Evolutionary conservation across 2,329 filamentous ascomycete species (phyloP).

Genomic region (Podosphaera xanthii): DNA sequence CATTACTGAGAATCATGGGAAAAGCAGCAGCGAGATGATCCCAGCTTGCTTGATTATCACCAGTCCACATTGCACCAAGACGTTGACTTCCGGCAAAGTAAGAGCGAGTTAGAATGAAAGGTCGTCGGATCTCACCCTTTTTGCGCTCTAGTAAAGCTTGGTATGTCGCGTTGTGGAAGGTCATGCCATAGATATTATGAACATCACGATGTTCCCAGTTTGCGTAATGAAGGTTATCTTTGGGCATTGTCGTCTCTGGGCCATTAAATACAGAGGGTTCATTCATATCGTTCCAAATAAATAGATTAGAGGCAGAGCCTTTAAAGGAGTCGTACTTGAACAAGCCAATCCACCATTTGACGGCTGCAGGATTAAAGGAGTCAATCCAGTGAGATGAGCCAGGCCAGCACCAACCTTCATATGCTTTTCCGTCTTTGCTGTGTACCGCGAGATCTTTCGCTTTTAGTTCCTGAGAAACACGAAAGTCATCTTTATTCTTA

Average conservation of each 20-base stretch:
- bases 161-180: constrained; percentile 84
- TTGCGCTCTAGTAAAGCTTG: constrained; percentile 66
- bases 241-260: constrained; percentile 94
- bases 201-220: constrained; percentile 94
- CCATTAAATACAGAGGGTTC: constrained; percentile 98
- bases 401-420: constrained; percentile 98
- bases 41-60: constrained; percentile 90
- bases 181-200: constrained; percentile 89
- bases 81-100: constrained; percentile 86
- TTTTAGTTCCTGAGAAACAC: constrained; percentile 57
- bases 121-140: constrained; percentile 62
- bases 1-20: constrained; percentile 83
- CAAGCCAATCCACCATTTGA: constrained; percentile 73
- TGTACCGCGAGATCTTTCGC: constrained; percentile 63
- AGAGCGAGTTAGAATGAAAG: constrained; percentile 79
- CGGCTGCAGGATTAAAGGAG: constrained; percentile 77
- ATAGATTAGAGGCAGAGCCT: constrained; percentile 66
- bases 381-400: constrained; percentile 94
- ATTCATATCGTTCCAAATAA: constrained; percentile 99
- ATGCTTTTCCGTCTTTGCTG: constrained; percentile 74
- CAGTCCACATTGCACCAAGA: constrained; percentile 92
- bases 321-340: constrained; percentile 80
- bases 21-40: constrained; percentile 70
- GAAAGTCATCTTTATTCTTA: constrained; percentile 69
- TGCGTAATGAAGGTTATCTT: constrained; percentile 81